A percentile compares a stretch with the other conserved stretches of the same genome.
Conservation (phyloP, 140 eudicot genomes). For the Bidens hawaiensis region DNA sequence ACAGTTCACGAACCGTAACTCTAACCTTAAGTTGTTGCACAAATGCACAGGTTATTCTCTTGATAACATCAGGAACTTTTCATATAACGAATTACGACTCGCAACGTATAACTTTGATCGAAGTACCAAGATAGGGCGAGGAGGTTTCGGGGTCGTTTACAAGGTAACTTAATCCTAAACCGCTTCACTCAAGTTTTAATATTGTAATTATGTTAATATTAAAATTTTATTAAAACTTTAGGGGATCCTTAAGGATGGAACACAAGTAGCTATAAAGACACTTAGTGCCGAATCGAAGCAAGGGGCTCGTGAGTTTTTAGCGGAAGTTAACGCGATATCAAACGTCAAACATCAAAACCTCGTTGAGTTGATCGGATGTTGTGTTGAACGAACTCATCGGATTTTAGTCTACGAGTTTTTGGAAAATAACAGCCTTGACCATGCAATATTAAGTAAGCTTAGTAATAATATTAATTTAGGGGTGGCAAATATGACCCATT, state of each 20-base stretch:
- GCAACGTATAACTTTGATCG: slow-evolving; percentile 69
- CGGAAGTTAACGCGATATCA: slow-evolving; percentile 72
- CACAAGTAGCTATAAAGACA: slow-evolving; percentile 68
- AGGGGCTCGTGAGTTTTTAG: slow-evolving; percentile 69
- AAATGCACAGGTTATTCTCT: slow-evolving; percentile 57
- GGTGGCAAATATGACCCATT: too few relatives aligned
- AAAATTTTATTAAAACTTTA: slow-evolving; percentile 12
- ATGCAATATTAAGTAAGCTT: slow-evolving; percentile 55
- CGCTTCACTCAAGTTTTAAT: not conserved
- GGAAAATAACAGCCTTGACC: slow-evolving; percentile 80
- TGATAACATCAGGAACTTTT: slow-evolving; percentile 50
- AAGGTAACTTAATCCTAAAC: slow-evolving; percentile 49
- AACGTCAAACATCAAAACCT: slow-evolving; percentile 76
- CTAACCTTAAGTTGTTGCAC: slow-evolving; percentile 21
- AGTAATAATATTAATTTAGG: too few relatives aligned
- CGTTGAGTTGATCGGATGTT: slow-evolving; percentile 80
- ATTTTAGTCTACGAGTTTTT: slow-evolving; percentile 78
- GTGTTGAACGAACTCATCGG: slow-evolving; percentile 71
- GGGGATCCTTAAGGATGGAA: slow-evolving; percentile 74
- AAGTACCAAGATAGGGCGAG: slow-evolving; percentile 81
- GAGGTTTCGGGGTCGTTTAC: slow-evolving; percentile 93
- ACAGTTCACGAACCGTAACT: too few relatives aligned
- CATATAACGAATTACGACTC: slow-evolving; percentile 53
- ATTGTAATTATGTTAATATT: not conserved
- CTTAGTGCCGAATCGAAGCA: slow-evolving; percentile 84